These are phyloP conservation scores for Paxillus ammoniavirescens DNA, from an alignment of 768 basidiomycete genomes.

Conservation along the genomic window DNA sequence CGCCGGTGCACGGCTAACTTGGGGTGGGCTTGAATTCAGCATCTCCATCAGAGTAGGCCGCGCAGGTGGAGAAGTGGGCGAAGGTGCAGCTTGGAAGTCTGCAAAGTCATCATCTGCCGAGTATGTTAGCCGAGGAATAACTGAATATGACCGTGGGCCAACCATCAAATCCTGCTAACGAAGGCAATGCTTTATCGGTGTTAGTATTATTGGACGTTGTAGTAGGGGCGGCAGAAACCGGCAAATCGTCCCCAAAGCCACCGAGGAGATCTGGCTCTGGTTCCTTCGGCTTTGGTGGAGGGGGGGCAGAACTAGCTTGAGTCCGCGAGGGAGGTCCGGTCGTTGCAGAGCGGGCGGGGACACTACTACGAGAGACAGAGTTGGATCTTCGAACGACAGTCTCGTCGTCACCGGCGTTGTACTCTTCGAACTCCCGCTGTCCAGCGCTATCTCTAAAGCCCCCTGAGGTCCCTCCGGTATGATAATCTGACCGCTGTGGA, in stretches of 20 bases:
- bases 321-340: slow-evolving; percentile 41
- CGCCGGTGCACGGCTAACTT: slow-evolving; percentile 16
- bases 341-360: slow-evolving; percentile 27
- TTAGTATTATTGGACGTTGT: slow-evolving; percentile 9
- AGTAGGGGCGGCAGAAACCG: slow-evolving; percentile 32
- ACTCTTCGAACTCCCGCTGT: slow-evolving; percentile 80
- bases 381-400: slow-evolving; percentile 38
- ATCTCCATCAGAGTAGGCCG: slow-evolving; percentile 48
- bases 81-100: slow-evolving; percentile 79
- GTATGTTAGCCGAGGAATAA: slow-evolving; percentile 8
- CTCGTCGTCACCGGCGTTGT: slow-evolving; percentile 97
- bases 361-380: slow-evolving; percentile 34
- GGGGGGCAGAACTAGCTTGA: slow-evolving; percentile 26
- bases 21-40: slow-evolving; percentile 36
- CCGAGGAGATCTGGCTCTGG: slow-evolving; percentile 74
- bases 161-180: slow-evolving; percentile 29
- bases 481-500: slow-evolving; percentile 30
- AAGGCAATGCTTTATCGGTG: slow-evolving; percentile 32
- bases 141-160: neutral
- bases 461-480: slow-evolving; percentile 45
- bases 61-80: slow-evolving; percentile 35
- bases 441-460: slow-evolving; percentile 61
- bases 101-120: slow-evolving; percentile 75
- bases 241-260: slow-evolving; percentile 67
- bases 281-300: slow-evolving; percentile 41